Base-by-base conservation (phyloP, 768 basidiomycete species). In the Leccinum olivaceopallidum region DNA sequence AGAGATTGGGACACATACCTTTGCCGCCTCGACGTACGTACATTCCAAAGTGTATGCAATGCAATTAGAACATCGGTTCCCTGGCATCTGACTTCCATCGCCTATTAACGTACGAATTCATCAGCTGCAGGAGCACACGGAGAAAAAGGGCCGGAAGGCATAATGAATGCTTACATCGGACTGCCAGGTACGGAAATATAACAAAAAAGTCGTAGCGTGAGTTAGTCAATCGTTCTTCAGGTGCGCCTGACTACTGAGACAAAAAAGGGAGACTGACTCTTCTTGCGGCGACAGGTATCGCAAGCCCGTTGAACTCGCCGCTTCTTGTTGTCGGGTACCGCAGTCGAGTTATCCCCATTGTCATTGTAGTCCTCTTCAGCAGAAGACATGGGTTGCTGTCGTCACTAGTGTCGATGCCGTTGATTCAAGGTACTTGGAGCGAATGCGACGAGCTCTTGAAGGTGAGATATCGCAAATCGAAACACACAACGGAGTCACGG, bases 221-320 rank as follows among this genome's bases (percentile, higher is more conserved):
- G 42, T 44, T 44, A 20, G 44, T 36, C 3, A 47, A 4, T 44
- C 42, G 42, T n/a, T 5, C 42, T 44, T 44, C 42, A 42, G 10
- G 10, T 47, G 20, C n/a, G 5, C n/a, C 44, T 13, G 44, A 47
- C 20, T 12, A 47, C 44, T 22, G 26, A 48, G 22, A 47, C 53
- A 56, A n/a, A 5, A 59, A 53, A 14, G 53, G 7, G 12, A 16
- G 32, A 74, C 83, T 63, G 60, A 88, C 90, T 86, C 77, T 95
- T 95, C 80, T 93, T 94, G 59, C 90, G 79, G 39, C 92, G 79
- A 69, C 92, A 94, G 0, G 86, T 82, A 68, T 94, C 92, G 69
- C 92, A 94, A 7, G 91, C 91, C 30, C 91, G 76, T 73, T 90
- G 88, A 32, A 92, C 81, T 62, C 85, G 80, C 42, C 90, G 76